Evolutionary conservation across 176 grass and related monocot genomes (phyloP).

Genomic region (Alopecurus myosuroides): DNA sequence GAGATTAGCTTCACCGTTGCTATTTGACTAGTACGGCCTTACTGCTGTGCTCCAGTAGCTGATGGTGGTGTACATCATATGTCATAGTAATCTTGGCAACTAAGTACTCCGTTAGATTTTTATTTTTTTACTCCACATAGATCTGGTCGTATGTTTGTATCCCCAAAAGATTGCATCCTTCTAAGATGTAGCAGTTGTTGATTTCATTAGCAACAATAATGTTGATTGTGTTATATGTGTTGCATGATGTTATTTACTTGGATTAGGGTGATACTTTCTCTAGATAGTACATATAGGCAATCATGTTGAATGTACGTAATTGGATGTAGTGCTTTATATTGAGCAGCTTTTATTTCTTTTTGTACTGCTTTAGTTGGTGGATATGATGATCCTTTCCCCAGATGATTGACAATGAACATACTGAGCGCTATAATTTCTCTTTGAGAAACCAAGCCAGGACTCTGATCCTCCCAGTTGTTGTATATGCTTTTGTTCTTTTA

Average conservation of each 20-base stretch:
- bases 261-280: conserved; percentile 7
- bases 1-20: neutral
- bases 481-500: neutral
- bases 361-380: neutral
- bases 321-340: neutral
- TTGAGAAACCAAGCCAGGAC: conserved; percentile 44
- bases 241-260: too few species aligned
- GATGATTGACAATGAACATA: conserved; percentile 52
- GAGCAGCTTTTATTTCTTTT: neutral
- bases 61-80: neutral
- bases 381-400: conserved; percentile 55
- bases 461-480: conserved; percentile 26
- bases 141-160: too few species aligned
- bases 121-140: too few species aligned
- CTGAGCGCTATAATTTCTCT: conserved; percentile 41
- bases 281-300: conserved; percentile 5
- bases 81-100: too few species aligned
- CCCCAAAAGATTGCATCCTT: neutral
- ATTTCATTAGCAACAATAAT: neutral
- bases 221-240: neutral
- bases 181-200: neutral
- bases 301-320: neutral
- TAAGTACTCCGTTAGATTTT: too few species aligned
- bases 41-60: neutral
- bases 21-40: neutral